A percentile compares a stretch with the other conserved stretches of the same genome.
phyloP scores from a whole-genome alignment of 345 rosid genomes.

The Psidium friedrichsthalianum region DNA sequence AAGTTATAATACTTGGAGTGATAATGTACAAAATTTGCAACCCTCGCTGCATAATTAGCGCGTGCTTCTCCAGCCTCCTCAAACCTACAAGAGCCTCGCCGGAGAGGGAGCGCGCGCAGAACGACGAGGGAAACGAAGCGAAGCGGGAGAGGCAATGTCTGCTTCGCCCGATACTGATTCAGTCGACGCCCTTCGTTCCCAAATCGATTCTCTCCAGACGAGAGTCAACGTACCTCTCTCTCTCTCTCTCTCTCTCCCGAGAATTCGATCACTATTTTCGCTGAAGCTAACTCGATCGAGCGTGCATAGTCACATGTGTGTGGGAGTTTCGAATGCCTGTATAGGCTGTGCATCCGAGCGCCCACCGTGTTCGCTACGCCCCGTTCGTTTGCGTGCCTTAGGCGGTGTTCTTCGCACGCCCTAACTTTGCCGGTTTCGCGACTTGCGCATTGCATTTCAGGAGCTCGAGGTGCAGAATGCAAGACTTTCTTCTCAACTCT shows the following conservation, averaged over 20 bases:
- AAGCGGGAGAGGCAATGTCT: not conserved
- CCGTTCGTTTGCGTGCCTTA: too few relatives aligned
- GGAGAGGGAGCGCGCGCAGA: not conserved
- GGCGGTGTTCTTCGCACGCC: not conserved
- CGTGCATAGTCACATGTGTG: not conserved
- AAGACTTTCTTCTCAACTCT: conserved; percentile 31
- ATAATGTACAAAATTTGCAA: too few relatives aligned
- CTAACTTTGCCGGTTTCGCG: not conserved
- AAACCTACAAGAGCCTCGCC: not conserved
- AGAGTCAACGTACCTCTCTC: conserved; percentile 11
- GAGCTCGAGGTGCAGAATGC: conserved; percentile 58
- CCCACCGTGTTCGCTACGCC: not conserved
- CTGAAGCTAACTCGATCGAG: not conserved
- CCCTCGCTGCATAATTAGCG: too few relatives aligned
- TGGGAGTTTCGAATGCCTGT: not conserved
- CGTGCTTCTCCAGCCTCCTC: not conserved
- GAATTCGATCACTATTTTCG: too few relatives aligned
- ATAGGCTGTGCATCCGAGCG: not conserved
- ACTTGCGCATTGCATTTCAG: conserved; percentile 14
- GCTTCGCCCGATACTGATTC: not conserved
- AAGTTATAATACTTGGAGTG: too few relatives aligned
- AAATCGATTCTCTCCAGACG: conserved; percentile 10
- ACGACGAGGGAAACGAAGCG: conserved; percentile 1
- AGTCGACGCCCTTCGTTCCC: conserved; percentile 1
- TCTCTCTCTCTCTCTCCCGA: not conserved